phyloP scores from a whole-genome alignment of 2,329 filamentous ascomycete genomes.

The Penicillium sp. region DNA sequence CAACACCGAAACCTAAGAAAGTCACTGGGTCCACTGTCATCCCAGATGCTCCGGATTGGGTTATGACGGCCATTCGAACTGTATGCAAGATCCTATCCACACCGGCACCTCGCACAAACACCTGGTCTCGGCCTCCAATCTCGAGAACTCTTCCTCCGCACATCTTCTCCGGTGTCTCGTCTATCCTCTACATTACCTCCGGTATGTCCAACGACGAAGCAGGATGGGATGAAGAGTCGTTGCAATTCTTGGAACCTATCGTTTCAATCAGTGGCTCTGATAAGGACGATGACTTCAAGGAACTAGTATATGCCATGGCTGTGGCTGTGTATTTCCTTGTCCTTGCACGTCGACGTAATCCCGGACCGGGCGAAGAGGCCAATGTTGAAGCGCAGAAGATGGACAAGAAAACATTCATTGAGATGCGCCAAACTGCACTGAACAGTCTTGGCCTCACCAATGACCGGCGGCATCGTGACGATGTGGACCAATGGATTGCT shows the following conservation, averaged over 20 bases:
- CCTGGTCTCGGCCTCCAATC: conserved; percentile 40
- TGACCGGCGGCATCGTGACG: conserved; percentile 44
- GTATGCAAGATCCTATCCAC: conserved; percentile 66
- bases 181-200: conserved; percentile 53
- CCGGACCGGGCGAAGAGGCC: conserved; percentile 12
- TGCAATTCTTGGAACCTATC: conserved; percentile 40
- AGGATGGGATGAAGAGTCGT: conserved; percentile 42
- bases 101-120: conserved; percentile 42
- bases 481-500: conserved; percentile 65
- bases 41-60: conserved; percentile 61
- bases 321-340: conserved; percentile 49
- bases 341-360: conserved; percentile 52
- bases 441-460: conserved; percentile 41
- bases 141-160: conserved; percentile 64
- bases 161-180: conserved; percentile 70
- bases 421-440: conserved; percentile 44
- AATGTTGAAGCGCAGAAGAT: conserved; percentile 32
- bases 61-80: conserved; percentile 67
- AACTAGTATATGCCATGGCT: conserved; percentile 40
- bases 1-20: conserved; percentile 19
- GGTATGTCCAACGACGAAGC: conserved; percentile 51
- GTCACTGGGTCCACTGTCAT: conserved; percentile 30
- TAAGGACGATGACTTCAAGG: conserved; percentile 50
- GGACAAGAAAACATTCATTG: conserved; percentile 44
- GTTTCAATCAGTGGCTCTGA: conserved; percentile 46